Conservation (phyloP, 2,329 filamentous ascomycete genomes). For the Fusarium sp. region DNA sequence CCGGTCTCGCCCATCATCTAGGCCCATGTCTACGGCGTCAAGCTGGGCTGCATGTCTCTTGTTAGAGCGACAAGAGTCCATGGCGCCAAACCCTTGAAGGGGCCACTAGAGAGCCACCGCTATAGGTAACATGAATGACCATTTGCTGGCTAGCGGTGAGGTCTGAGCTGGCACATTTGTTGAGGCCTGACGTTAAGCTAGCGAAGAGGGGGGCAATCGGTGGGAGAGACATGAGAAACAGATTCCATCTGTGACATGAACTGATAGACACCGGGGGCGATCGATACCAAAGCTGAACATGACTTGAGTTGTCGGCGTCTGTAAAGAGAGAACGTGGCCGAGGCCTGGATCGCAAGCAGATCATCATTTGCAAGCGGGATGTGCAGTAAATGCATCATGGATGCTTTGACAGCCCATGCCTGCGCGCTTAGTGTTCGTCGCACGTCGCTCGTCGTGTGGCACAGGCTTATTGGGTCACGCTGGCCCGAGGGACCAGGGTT, state of each 20-base stretch:
- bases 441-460: conserved; percentile 43
- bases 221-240: conserved; percentile 14
- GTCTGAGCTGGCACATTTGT: conserved; percentile 33
- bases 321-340: conserved; percentile 13
- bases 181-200: conserved; percentile 31
- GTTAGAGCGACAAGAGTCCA: conserved; percentile 27
- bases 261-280: not conserved
- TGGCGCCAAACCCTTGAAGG: conserved; percentile 30
- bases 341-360: conserved; percentile 33
- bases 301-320: conserved; percentile 4
- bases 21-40: conserved; percentile 30
- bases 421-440: conserved; percentile 37
- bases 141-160: conserved; percentile 41
- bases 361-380: conserved; percentile 39
- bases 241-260: not conserved
- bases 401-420: conserved; percentile 23
- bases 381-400: conserved; percentile 19
- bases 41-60: conserved; percentile 34
- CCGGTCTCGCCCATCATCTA: conserved; percentile 22
- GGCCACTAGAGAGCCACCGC: conserved; percentile 33
- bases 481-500: conserved; percentile 35
- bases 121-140: conserved; percentile 8
- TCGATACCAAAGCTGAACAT: conserved; percentile 2
- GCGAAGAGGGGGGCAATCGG: not conserved
- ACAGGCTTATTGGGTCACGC: conserved; percentile 49